phyloP scores from a whole-genome alignment of 495 filamentous ascomycete genomes.

The Lophiotrema nucula region DNA sequence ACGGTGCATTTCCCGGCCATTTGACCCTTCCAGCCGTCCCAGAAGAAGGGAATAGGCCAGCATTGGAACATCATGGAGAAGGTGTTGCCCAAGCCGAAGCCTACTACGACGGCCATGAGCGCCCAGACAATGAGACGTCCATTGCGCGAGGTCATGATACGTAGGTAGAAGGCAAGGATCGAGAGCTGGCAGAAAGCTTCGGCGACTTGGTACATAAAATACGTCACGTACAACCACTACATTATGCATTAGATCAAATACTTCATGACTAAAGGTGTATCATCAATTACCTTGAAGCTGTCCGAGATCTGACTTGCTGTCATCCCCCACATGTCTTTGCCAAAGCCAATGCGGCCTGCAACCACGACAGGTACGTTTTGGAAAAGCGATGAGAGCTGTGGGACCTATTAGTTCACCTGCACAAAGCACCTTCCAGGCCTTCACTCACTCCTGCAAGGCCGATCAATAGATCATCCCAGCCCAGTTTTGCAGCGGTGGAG shows the following conservation, averaged over 20 bases:
- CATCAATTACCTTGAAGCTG: conserved; percentile 8
- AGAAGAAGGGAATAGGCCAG: conserved; percentile 41
- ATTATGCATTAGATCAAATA: not conserved
- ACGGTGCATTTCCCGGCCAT: not conserved
- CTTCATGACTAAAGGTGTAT: not conserved
- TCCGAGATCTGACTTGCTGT: not conserved
- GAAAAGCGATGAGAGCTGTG: not conserved
- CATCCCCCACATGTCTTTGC: conserved; percentile 16
- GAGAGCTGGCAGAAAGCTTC: conserved; percentile 46
- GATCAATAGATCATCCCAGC: too few species aligned
- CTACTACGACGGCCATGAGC: conserved; percentile 33
- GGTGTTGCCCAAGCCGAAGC: conserved; percentile 38
- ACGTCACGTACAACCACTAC: conserved; percentile 30
- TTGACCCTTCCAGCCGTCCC: conserved; percentile 40
- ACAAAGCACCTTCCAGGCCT: too few species aligned
- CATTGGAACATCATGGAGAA: conserved; percentile 44
- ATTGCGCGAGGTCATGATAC: conserved; percentile 37
- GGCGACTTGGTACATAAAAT: conserved; percentile 38
- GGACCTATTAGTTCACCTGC: too few species aligned
- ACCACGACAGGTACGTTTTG: conserved; percentile 5
- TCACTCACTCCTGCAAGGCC: too few species aligned
- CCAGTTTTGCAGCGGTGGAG: too few species aligned
- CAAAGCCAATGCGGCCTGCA: conserved; percentile 2
- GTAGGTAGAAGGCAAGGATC: conserved; percentile 43
- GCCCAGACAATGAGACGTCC: conserved; percentile 35